Evolutionary conservation across 805 yeast species (phyloP).

Genomic region (Starmera amethionina): DNA sequence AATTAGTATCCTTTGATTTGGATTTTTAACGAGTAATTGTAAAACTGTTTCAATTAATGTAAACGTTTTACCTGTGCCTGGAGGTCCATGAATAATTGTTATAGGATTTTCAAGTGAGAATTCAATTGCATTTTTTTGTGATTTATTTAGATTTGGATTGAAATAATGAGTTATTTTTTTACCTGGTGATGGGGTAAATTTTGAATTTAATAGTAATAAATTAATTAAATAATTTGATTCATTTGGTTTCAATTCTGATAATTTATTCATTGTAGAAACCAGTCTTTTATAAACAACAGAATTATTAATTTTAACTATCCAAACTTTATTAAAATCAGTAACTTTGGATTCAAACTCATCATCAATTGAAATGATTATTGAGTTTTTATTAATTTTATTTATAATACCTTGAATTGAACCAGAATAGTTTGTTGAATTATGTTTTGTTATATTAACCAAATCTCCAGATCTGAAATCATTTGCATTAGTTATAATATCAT

Average conservation of each 20-base stretch:
- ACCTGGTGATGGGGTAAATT: constrained; percentile 22
- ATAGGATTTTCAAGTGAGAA: constrained; percentile 55
- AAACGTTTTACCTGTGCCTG: constrained; percentile 76
- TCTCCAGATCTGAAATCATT: constrained; percentile 68
- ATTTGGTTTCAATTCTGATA: constrained; percentile 35
- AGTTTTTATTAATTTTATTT: constrained; percentile 35
- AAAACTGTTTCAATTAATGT: constrained; percentile 75
- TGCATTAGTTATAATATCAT: constrained; percentile 34
- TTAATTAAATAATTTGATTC: constrained; percentile 29
- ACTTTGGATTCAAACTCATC: constrained; percentile 44
- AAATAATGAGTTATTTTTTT: constrained; percentile 19
- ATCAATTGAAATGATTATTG: constrained; percentile 51
- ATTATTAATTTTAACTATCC: constrained; percentile 51
- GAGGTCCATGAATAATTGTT: constrained; percentile 64
- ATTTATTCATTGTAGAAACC: constrained; percentile 65
- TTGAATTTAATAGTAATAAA: constrained; percentile 35
- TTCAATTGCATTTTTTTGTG: constrained; percentile 66
- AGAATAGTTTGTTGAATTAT: not conserved
- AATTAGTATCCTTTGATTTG: constrained; percentile 56
- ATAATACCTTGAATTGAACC: constrained; percentile 54
- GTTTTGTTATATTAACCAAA: constrained; percentile 41
- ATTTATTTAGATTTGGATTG: constrained; percentile 33
- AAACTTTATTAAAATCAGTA: constrained; percentile 37
- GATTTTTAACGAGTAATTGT: constrained; percentile 40
- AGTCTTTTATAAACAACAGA: constrained; percentile 69